These are phyloP conservation scores for Neophaeococcomyces aloes DNA, from an alignment of 2,329 filamentous ascomycete species.

Conservation along the genomic window DNA sequence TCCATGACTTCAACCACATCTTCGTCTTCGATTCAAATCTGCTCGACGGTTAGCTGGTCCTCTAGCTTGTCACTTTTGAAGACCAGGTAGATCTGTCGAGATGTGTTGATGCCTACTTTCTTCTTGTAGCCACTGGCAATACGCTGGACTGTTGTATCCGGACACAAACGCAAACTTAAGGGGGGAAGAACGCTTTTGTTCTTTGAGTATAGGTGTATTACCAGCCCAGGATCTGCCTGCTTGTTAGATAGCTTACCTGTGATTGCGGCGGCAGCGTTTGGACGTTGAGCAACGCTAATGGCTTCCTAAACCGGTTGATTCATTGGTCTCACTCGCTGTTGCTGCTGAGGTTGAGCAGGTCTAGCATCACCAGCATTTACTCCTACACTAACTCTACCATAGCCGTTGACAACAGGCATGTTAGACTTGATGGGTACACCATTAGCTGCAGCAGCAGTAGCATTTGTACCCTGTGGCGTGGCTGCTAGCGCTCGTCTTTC, in stretches of 20 bases:
- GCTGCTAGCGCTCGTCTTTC: neutral
- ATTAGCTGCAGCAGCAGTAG: neutral
- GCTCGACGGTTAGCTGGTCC: constrained; percentile 49
- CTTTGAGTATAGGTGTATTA: constrained; percentile 41
- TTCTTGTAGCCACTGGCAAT: constrained; percentile 54
- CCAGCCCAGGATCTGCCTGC: constrained; percentile 29
- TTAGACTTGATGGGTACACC: neutral
- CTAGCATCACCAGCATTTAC: neutral
- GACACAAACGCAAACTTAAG: constrained; percentile 37
- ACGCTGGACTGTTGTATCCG: constrained; percentile 48
- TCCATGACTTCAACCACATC: constrained; percentile 60
- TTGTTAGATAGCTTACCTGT: no score
- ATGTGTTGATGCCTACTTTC: constrained; percentile 40
- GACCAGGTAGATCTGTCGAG: constrained; percentile 49
- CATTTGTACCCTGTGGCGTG: no score
- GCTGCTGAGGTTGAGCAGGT: neutral
- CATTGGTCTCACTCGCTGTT: no score
- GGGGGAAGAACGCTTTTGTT: constrained; percentile 26
- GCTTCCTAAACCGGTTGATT: no score
- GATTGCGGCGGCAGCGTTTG: no score
- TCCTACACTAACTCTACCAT: constrained; percentile 1
- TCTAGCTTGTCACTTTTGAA: constrained; percentile 69
- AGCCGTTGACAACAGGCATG: neutral
- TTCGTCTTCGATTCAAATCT: constrained; percentile 63
- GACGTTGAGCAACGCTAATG: no score